A percentile compares a stretch with the other conserved stretches of the same genome.
These are phyloP conservation scores for Erodium moschatum DNA, from an alignment of 441 rosid species.

Conservation along the genomic window DNA sequence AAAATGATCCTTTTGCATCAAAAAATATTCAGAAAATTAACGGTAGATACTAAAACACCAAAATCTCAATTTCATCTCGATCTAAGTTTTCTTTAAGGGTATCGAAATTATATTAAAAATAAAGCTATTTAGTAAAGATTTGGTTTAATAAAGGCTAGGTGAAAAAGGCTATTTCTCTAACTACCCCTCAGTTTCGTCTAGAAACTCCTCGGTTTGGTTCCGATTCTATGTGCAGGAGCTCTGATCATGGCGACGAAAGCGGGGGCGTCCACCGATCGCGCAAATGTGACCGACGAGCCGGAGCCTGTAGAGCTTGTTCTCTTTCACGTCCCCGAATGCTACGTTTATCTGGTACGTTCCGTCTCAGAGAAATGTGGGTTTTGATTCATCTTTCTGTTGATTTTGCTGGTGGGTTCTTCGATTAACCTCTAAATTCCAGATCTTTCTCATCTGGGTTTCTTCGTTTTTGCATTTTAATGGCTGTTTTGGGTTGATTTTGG, in stretches of 20 bases:
- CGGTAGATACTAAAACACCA: too few relatives aligned
- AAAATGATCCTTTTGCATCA: too few relatives aligned
- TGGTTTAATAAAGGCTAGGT: too few relatives aligned
- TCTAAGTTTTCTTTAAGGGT: too few relatives aligned
- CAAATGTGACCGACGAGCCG: neutral
- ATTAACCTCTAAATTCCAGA: neutral
- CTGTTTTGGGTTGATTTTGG: neutral
- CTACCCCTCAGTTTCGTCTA: neutral
- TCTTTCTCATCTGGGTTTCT: neutral
- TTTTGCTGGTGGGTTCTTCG: neutral
- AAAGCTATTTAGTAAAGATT: too few relatives aligned
- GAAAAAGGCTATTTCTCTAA: too few relatives aligned
- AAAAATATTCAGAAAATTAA: too few relatives aligned
- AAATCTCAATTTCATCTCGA: too few relatives aligned
- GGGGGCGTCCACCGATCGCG: neutral
- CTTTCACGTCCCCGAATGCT: neutral
- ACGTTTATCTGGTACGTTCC: slow-evolving; percentile 1
- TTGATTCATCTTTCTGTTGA: neutral
- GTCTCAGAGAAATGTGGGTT: neutral
- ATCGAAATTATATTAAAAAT: too few relatives aligned
- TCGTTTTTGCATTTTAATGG: neutral
- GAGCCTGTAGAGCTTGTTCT: neutral
- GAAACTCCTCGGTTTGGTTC: neutral
- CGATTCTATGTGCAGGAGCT: neutral
- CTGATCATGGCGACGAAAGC: neutral